Conservation (phyloP, 306 rosid species). For the Vachellia pachyceras region DNA sequence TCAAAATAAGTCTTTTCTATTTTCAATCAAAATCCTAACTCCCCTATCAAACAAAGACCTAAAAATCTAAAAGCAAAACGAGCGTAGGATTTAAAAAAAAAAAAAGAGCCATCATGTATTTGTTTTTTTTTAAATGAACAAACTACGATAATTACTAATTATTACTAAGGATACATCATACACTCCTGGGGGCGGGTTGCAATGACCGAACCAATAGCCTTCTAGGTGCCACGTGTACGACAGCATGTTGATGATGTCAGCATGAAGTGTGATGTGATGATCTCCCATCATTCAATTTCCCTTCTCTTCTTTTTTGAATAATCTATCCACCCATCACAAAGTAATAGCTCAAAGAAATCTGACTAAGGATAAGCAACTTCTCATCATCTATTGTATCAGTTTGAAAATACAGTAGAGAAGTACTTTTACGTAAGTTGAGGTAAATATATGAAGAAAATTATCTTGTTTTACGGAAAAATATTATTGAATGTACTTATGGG, state of each 20-base stretch:
- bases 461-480: too few relatives aligned
- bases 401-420: too few relatives aligned
- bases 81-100: conserved; percentile 38
- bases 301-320: background rate
- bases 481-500: too few relatives aligned
- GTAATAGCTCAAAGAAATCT: too few relatives aligned
- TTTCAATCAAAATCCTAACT: background rate
- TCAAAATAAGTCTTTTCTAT: background rate
- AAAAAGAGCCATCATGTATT: conserved; percentile 34
- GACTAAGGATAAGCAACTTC: too few relatives aligned
- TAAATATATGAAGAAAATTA: too few relatives aligned
- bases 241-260: conserved; percentile 69
- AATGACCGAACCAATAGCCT: conserved; percentile 55
- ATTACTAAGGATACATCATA: conserved; percentile 47
- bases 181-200: conserved; percentile 55
- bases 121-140: background rate
- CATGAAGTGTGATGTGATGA: conserved; percentile 81
- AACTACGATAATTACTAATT: conserved; percentile 46
- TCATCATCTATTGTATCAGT: too few relatives aligned
- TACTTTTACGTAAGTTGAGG: too few relatives aligned
- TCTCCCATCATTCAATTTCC: conserved; percentile 39
- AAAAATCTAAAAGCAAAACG: background rate
- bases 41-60: background rate
- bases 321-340: too few relatives aligned
- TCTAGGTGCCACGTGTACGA: conserved; percentile 67